Base-by-base conservation (phyloP, 257 asterid genomes). In the Ocimum tenuiflorum region DNA sequence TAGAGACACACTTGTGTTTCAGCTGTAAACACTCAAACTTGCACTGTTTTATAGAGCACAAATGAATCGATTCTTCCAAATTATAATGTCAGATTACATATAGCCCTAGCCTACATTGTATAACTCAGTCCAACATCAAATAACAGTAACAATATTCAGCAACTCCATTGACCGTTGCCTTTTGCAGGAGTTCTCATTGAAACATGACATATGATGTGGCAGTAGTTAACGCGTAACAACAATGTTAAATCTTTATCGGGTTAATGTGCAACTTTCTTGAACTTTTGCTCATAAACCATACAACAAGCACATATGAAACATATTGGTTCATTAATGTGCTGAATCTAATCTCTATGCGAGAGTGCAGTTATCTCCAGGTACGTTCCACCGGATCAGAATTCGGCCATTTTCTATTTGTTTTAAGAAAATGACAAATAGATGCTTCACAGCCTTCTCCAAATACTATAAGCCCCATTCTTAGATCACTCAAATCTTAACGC, bases 181-280 rank as follows among this genome's bases (percentile, higher is more conserved):
- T 48, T 9, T 10, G 60, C 18, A 64, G 61, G 73, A 64, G 39
- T 18, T 13, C 60, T 29, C 62, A 22, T 29, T 43, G 33, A 55
- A 61, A 49, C 39, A 45, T 60, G 38, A 8, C 42, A 41, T 39
- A 48, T 3, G n/a, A 53, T 36, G 29, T 10, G 51, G 18, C 29
- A 14, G 56, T 63, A 54, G 17, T 46, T 17, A 33, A 50, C 35
- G 54, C 13, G 12, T 24, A 53, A 29, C 42, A 54, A 19, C 55
- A 38, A 15, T 5, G 4, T 11, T 24, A 42, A 46, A 47, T 31
- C 39, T n/a, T 50, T 13, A 66, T 35, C 60, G 13, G 42, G 65
- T 20, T 14, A 47, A 36, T 13, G 9, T 50, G 36, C 31, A 24
- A 52, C 43, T 38, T 18, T 20, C 27, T 47, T 50, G 42, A 8